Conservation (phyloP, 805 yeast genomes). For the Hanseniaspora guilliermondii region DNA sequence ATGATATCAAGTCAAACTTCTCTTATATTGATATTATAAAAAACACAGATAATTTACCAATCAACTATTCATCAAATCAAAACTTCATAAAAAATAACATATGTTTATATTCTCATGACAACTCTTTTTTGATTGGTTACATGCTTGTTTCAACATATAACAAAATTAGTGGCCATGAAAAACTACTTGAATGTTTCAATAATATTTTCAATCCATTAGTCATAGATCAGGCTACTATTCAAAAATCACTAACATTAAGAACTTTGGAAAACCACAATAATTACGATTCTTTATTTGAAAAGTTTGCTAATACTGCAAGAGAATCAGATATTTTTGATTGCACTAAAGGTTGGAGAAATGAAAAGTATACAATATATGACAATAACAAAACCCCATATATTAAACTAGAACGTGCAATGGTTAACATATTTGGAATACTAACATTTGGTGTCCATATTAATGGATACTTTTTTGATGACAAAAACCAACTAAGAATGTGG, state of each 20-base stretch:
- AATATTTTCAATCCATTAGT: neutral
- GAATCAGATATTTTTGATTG: conserved; percentile 29
- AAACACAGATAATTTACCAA: conserved; percentile 24
- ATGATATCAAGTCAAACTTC: conserved; percentile 18
- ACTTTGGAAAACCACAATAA: conserved; percentile 19
- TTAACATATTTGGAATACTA: conserved; percentile 70
- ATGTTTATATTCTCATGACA: conserved; percentile 30
- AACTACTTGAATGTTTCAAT: neutral
- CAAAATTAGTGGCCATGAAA: neutral
- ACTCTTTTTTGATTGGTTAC: conserved; percentile 29
- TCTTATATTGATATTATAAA: conserved; percentile 23
- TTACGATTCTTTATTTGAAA: conserved; percentile 24
- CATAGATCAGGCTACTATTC: neutral
- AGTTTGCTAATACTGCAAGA: conserved; percentile 34
- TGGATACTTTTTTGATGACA: conserved; percentile 52
- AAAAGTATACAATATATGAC: conserved; percentile 59
- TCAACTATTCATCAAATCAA: conserved; percentile 16
- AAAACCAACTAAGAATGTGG: conserved; percentile 51
- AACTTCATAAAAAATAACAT: conserved; percentile 24
- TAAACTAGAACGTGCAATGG: conserved; percentile 65
- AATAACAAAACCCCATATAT: conserved; percentile 47
- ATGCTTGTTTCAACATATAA: conserved; percentile 25
- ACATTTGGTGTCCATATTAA: conserved; percentile 84
- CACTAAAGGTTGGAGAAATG: conserved; percentile 72
- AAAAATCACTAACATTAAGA: neutral